These are phyloP conservation scores for Leccinum boreale DNA, from an alignment of 768 basidiomycete species.

Conservation along the genomic window DNA sequence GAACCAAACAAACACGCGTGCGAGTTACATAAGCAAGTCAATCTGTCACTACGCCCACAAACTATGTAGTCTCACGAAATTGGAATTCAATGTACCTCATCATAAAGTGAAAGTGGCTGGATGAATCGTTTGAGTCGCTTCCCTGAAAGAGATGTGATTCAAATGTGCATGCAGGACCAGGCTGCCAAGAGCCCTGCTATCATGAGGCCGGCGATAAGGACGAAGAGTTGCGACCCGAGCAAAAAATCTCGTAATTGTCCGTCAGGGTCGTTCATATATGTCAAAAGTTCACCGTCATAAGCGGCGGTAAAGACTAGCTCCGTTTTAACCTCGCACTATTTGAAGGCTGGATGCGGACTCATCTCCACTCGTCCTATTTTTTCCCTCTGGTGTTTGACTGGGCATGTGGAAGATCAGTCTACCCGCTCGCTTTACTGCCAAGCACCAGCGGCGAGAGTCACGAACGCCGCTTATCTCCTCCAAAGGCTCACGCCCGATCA, in stretches of 20 bases:
- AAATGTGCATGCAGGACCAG: neutral
- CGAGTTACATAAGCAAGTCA: neutral
- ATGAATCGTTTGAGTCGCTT: neutral
- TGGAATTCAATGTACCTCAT: neutral
- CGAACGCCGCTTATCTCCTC: conserved; percentile 12
- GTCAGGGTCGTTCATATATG: neutral
- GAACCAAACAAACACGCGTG: neutral
- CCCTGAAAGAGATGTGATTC: neutral
- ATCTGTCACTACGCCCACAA: neutral
- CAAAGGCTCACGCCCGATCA: conserved; percentile 2
- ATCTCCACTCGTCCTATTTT: neutral
- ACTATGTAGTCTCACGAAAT: neutral
- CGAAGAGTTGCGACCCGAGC: neutral
- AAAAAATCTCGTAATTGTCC: neutral
- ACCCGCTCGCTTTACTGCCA: conserved; percentile 3
- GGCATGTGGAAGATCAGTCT: conserved; percentile 17
- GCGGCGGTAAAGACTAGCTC: neutral
- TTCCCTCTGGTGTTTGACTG: neutral
- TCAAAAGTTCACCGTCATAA: neutral
- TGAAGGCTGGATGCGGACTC: neutral
- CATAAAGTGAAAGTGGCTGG: neutral
- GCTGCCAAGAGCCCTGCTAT: neutral
- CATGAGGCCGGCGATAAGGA: neutral
- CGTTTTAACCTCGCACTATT: conserved; percentile 8
- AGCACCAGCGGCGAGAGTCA: conserved; percentile 5